Evolutionary conservation across 768 basidiomycete species (phyloP).

Genomic region (Calocybe cyanea): DNA sequence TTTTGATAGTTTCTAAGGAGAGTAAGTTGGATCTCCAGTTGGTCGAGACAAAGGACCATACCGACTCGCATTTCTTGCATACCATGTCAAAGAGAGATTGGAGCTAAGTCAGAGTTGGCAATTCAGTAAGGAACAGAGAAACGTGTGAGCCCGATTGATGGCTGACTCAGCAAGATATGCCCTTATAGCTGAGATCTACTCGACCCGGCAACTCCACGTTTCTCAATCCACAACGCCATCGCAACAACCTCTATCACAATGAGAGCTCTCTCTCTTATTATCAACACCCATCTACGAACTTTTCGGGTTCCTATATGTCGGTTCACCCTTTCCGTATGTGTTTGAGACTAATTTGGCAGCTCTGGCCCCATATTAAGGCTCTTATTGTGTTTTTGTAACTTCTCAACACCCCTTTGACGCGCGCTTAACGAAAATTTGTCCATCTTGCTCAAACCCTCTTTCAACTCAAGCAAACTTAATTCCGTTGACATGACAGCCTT

Average conservation of each 20-base stretch:
- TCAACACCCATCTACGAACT: slow-evolving; percentile 23
- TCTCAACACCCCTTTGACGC: slow-evolving; percentile 25
- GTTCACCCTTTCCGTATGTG: slow-evolving; percentile 34
- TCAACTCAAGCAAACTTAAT: slow-evolving; percentile 32
- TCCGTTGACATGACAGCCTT: slow-evolving; percentile 55
- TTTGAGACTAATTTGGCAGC: slow-evolving; percentile 32
- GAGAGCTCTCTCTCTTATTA: slow-evolving; percentile 29
- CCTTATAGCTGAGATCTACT: slow-evolving; percentile 19
- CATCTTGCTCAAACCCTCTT: slow-evolving; percentile 35
- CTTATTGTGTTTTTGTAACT: slow-evolving; percentile 48
- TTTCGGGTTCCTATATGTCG: slow-evolving; percentile 25
- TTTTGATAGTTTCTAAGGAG: slow-evolving; percentile 81
- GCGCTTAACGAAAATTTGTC: slow-evolving; percentile 25
- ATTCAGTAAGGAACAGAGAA: slow-evolving; percentile 8
- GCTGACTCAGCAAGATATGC: slow-evolving; percentile 32
- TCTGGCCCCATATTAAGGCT: slow-evolving; percentile 38
- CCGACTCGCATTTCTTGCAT: slow-evolving; percentile 83
- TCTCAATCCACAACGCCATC: slow-evolving; percentile 20
- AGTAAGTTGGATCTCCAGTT: slow-evolving; percentile 13
- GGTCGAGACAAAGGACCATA: slow-evolving; percentile 25
- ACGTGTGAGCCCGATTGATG: slow-evolving; percentile 21
- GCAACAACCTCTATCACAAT: slow-evolving; percentile 33
- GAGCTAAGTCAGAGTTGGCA: slow-evolving; percentile 11
- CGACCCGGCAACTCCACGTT: background rate
- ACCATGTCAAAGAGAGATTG: slow-evolving; percentile 58